A percentile compares a stretch with the other conserved stretches of the same genome.
Conservation (phyloP, 176 grass and related monocot genomes). For the barley (Hordeum vulgare) region DNA sequence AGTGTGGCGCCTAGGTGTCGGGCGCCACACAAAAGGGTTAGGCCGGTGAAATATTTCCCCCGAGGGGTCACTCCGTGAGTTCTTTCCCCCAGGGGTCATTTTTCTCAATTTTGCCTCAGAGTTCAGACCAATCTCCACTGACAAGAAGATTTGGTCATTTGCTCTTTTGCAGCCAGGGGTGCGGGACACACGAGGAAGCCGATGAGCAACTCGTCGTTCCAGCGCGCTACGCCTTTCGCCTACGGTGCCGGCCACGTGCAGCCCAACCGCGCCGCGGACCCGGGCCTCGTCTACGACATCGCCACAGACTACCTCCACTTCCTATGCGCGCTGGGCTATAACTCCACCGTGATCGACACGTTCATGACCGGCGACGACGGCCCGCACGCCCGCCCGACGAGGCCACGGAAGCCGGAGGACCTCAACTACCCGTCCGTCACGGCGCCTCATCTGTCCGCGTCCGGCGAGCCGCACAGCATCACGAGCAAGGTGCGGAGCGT, state of each 20-base stretch:
- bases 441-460: conserved; percentile 49
- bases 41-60: too few species aligned
- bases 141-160: too few species aligned
- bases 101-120: too few species aligned
- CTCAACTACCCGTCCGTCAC: conserved; percentile 88
- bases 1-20: too few species aligned
- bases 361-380: conserved; percentile 23
- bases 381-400: conserved; percentile 34
- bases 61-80: too few species aligned
- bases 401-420: conserved; percentile 33
- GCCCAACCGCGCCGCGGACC: conserved; percentile 69
- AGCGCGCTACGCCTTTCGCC: conserved; percentile 66
- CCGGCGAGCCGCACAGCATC: conserved; percentile 28
- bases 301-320: conserved; percentile 66
- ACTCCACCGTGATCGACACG: conserved; percentile 48
- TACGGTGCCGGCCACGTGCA: conserved; percentile 83
- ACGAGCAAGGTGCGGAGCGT: conserved; percentile 70
- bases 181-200: conserved; percentile 44
- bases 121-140: too few species aligned
- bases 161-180: conserved; percentile 15
- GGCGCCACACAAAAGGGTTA: too few species aligned
- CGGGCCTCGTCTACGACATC: conserved; percentile 84
- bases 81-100: too few species aligned
- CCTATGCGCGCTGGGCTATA: conserved; percentile 79
- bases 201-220: conserved; percentile 62